Conservation (phyloP, 768 basidiomycete species). For the Mycena alexandri region DNA sequence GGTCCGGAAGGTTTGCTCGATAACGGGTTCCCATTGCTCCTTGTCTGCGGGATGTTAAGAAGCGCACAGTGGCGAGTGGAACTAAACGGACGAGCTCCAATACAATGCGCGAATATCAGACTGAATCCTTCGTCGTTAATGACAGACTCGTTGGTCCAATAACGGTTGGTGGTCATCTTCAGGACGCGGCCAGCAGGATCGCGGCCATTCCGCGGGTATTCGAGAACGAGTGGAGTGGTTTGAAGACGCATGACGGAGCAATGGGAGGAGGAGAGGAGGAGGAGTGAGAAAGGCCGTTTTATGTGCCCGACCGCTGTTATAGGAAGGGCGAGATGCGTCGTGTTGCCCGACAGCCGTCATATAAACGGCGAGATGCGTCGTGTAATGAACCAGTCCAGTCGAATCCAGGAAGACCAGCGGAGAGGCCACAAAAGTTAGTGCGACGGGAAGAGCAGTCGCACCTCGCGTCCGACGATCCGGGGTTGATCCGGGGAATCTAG, state of each 20-base stretch:
- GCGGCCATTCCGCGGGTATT: slow-evolving; percentile 14
- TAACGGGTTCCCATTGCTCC: slow-evolving; percentile 54
- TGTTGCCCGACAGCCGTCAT: too few relatives aligned
- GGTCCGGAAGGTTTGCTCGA: slow-evolving; percentile 44
- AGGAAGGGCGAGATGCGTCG: too few relatives aligned
- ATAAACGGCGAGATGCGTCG: too few relatives aligned
- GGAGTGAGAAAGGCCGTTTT: too few relatives aligned
- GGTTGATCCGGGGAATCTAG: too few relatives aligned
- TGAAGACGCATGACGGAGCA: slow-evolving; percentile 1
- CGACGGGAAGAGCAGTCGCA: slow-evolving; percentile 6
- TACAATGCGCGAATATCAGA: slow-evolving; percentile 61
- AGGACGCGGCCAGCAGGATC: slow-evolving; percentile 37
- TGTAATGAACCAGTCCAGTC: too few relatives aligned
- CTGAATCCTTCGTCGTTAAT: slow-evolving; percentile 54
- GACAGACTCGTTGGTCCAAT: slow-evolving; percentile 45
- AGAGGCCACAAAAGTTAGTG: slow-evolving; percentile 6
- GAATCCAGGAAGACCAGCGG: neutral
- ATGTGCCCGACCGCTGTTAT: too few relatives aligned
- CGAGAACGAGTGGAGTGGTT: slow-evolving; percentile 26
- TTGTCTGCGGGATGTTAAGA: slow-evolving; percentile 44
- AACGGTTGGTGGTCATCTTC: slow-evolving; percentile 62
- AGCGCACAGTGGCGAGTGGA: neutral
- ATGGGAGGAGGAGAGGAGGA: too few relatives aligned
- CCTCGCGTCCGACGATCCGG: slow-evolving; percentile 11
- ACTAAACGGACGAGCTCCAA: slow-evolving; percentile 57